phyloP scores from a whole-genome alignment of 352 stramenopile species.

The Aphanomyces stellatus region DNA sequence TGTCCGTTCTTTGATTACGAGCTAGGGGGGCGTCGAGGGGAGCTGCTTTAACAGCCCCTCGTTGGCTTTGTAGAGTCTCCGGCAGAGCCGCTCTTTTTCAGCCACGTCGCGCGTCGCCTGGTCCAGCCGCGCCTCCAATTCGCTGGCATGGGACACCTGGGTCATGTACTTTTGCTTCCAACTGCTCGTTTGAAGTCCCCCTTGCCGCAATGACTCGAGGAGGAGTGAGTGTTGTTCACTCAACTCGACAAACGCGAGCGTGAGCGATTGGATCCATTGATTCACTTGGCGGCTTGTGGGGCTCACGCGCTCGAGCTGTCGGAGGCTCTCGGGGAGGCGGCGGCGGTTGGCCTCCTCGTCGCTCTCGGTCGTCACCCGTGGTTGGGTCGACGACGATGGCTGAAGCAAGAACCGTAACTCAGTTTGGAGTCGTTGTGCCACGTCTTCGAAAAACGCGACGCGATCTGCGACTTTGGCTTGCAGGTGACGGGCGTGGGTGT shows the following conservation, averaged over 20 bases:
- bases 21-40: too few relatives aligned
- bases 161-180: neutral
- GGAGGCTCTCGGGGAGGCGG: neutral
- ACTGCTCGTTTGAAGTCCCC: neutral
- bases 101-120: neutral
- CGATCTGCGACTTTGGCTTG: neutral
- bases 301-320: neutral
- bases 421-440: neutral
- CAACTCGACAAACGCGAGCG: neutral
- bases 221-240: neutral
- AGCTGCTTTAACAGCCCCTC: neutral
- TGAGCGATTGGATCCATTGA: neutral
- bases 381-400: neutral
- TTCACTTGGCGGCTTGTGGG: neutral
- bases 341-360: too few relatives aligned
- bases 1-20: too few relatives aligned
- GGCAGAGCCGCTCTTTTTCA: slow-evolving; percentile 1
- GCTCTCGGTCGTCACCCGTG: neutral
- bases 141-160: neutral
- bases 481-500: too few relatives aligned
- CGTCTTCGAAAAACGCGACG: neutral
- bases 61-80: slow-evolving; percentile 7
- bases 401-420: neutral
- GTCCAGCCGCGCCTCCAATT: neutral
- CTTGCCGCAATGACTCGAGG: neutral